Base-by-base conservation (phyloP, 2,329 filamentous ascomycete genomes). In the Xylaria sp. region DNA sequence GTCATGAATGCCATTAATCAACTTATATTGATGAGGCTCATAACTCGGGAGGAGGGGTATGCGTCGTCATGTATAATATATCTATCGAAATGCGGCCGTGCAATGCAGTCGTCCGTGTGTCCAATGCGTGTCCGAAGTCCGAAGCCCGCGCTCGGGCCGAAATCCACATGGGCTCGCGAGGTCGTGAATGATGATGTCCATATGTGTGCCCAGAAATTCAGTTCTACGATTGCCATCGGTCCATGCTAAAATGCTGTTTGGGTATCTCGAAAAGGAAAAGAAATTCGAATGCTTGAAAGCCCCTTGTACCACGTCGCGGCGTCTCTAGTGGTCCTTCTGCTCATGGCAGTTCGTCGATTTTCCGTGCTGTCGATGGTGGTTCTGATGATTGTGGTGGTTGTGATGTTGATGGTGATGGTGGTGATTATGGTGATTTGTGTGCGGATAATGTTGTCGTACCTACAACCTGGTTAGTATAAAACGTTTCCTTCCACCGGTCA, bases 231-330 rank as follows among this genome's bases (percentile, higher is more conserved):
- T 54, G 52, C 47, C 48, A 37, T 46, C 39, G 43, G 52, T 42
- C 41, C 44, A 62, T 60, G 54, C 54, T 58, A 62, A 62, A 62
- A 47, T 44, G 48, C 43, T 58, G 49, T 56, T n/a, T 63, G 65
- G 66, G 66, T 68, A 68, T 68, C 65, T 64, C 44, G 44, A 45
- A 50, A 62, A 54, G 26, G 40, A 54, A 39, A 43, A 48, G 11
- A 43, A 44, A 26, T 34, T 34, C 20, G 43, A 50, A 49, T 57
- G 53, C 51, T 53, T 48, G 48, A 43, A 48, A 52, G 46, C 37
- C 47, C 37, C 47, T 39, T 42, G n/a, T 17, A 13, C 43, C 39
- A 13, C 41, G 46, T 38, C 24, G 18, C 26, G 8, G 34, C 16
- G 13, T 29, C 17, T 44, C 57, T 56, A 65, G 42, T 64, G 65